Percentiles rank a stretch among this genome's conserved stretches.
These are phyloP conservation scores for Nicotiana paniculata DNA, from an alignment of 257 asterid genomes.

Conservation along the genomic window DNA sequence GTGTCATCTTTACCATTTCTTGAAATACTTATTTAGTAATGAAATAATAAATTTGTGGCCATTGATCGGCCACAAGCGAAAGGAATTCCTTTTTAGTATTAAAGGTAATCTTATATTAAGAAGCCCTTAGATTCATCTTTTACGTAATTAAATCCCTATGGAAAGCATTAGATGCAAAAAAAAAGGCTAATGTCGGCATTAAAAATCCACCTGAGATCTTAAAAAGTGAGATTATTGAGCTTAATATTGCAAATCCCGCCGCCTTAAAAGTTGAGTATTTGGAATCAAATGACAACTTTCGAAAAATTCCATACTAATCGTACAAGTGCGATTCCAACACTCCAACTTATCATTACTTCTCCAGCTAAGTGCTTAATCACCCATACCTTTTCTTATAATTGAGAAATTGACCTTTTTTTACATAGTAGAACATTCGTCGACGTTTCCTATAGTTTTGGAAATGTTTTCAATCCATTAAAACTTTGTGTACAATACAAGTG, in stretches of 20 bases:
- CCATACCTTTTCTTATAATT: background rate
- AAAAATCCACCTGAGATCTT: constrained; percentile 3
- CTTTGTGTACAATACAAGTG: background rate
- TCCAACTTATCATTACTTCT: background rate
- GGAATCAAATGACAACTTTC: background rate
- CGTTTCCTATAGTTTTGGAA: background rate
- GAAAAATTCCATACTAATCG: background rate
- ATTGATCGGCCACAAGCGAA: background rate
- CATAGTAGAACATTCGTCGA: background rate
- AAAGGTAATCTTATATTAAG: background rate
- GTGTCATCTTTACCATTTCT: background rate
- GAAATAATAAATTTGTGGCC: background rate
- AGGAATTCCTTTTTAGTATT: background rate
- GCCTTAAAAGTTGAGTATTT: constrained; percentile 3
- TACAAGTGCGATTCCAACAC: background rate
- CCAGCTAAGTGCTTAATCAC: background rate
- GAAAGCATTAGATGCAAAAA: background rate
- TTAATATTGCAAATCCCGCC: background rate
- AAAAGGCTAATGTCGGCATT: constrained; percentile 12
- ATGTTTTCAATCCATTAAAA: background rate
- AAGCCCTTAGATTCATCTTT: constrained; percentile 4
- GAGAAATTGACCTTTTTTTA: background rate
- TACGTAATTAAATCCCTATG: background rate
- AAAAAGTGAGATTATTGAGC: background rate
- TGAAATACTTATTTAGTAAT: background rate